Evolutionary conservation across 2,329 filamentous ascomycete genomes (phyloP).

Genomic region (Fusarium sp.): DNA sequence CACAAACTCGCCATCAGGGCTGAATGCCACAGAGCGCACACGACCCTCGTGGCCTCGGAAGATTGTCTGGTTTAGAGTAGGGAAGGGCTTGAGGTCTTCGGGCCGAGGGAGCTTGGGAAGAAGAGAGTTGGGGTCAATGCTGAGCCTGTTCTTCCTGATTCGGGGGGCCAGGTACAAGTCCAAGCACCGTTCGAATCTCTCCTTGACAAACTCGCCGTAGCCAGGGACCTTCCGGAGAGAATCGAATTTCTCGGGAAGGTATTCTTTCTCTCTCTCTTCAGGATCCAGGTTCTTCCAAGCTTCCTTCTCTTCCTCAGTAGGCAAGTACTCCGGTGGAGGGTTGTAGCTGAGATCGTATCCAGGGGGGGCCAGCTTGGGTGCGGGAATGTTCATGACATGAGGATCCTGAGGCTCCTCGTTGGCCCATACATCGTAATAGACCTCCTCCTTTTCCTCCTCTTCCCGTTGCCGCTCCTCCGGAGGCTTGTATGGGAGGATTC

Average conservation of each 20-base stretch:
- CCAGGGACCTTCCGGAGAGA: slow-evolving; percentile 92
- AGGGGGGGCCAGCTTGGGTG: slow-evolving; percentile 91
- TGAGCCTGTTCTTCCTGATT: slow-evolving; percentile 91
- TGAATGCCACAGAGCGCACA: slow-evolving; percentile 85
- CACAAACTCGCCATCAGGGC: slow-evolving; percentile 86
- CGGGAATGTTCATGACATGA: slow-evolving; percentile 93
- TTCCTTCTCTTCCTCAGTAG: slow-evolving; percentile 84
- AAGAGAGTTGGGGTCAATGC: slow-evolving; percentile 94
- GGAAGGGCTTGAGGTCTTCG: slow-evolving; percentile 94
- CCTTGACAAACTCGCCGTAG: slow-evolving; percentile 90
- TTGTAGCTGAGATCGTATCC: slow-evolving; percentile 98
- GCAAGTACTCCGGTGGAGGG: slow-evolving; percentile 93
- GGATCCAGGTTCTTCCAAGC: slow-evolving; percentile 88
- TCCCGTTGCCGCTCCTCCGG: slow-evolving; percentile 75
- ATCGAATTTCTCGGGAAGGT: slow-evolving; percentile 83
- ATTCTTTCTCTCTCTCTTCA: slow-evolving; percentile 92
- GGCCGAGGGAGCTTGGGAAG: slow-evolving; percentile 93
- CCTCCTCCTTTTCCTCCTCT: slow-evolving; percentile 77
- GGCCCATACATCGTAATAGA: slow-evolving; percentile 92
- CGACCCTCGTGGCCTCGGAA: slow-evolving; percentile 91
- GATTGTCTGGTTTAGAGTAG: slow-evolving; percentile 86
- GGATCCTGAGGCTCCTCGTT: slow-evolving; percentile 86
- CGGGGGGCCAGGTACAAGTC: slow-evolving; percentile 96
- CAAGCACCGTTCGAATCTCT: slow-evolving; percentile 94
- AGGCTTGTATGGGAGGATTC: slow-evolving; percentile 90